Percentiles rank a stretch among this genome's conserved stretches.
These are phyloP conservation scores for Candida anglica DNA, from an alignment of 805 yeast species.

Conservation along the genomic window DNA sequence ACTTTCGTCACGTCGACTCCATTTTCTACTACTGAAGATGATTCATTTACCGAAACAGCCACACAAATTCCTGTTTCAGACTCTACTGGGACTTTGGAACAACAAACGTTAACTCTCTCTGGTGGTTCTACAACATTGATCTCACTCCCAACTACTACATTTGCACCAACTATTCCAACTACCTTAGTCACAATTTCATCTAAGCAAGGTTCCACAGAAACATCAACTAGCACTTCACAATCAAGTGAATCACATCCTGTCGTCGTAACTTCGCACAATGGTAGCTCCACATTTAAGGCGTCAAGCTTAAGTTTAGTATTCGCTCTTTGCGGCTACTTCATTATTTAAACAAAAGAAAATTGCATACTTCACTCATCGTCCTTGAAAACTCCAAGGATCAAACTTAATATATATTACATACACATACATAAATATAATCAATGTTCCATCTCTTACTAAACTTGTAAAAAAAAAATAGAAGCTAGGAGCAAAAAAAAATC, in stretches of 20 bases:
- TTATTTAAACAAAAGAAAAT: not conserved
- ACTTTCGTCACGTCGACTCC: not conserved
- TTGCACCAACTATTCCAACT: not conserved
- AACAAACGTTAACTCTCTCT: too few species aligned
- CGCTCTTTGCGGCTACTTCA: constrained; percentile 2
- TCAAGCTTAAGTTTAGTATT: not conserved
- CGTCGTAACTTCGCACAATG: not conserved
- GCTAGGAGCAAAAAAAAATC: constrained; percentile 1
- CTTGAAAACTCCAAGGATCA: too few species aligned
- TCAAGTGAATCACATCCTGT: not conserved
- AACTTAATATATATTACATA: not conserved
- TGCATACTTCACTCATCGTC: too few species aligned
- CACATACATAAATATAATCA: not conserved
- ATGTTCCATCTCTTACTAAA: not conserved
- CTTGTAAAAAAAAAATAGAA: too few species aligned
- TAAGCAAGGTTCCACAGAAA: too few species aligned
- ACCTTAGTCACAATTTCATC: not conserved
- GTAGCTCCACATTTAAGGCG: not conserved
- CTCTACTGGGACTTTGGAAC: too few species aligned
- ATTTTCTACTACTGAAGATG: not conserved
- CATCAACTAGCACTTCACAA: not conserved
- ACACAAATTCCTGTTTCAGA: too few species aligned
- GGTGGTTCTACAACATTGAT: too few species aligned
- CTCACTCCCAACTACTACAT: not conserved
- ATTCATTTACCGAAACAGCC: not conserved